A percentile compares a stretch with the other conserved stretches of the same genome.
These are phyloP conservation scores for Funneliformis caledonium DNA, from an alignment of 371 early-diverging fungal genomes.

Conservation along the genomic window DNA sequence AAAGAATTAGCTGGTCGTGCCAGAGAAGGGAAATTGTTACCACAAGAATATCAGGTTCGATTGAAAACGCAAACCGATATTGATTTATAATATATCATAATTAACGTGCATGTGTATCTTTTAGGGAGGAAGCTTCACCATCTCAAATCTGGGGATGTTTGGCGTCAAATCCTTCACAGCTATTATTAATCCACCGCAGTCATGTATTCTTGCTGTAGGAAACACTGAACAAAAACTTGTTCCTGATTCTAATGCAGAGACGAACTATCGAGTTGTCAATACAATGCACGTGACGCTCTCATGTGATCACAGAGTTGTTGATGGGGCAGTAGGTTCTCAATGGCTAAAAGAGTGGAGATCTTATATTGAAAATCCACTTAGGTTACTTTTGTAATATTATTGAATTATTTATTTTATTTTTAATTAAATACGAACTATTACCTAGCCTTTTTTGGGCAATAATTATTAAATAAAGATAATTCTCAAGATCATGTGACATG, in stretches of 20 bases:
- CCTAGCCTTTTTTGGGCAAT: too few relatives aligned
- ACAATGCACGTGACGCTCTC: slow-evolving; percentile 90
- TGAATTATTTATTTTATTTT: too few relatives aligned
- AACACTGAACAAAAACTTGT: slow-evolving; percentile 83
- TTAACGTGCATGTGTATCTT: neutral
- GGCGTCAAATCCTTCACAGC: slow-evolving; percentile 94
- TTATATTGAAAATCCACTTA: slow-evolving; percentile 96
- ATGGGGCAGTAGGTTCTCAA: slow-evolving; percentile 94
- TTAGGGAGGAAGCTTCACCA: slow-evolving; percentile 93
- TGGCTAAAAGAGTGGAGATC: slow-evolving; percentile 91
- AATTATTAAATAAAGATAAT: too few relatives aligned
- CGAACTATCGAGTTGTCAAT: slow-evolving; percentile 67
- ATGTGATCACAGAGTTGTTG: slow-evolving; percentile 96
- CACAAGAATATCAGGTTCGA: slow-evolving; percentile 91
- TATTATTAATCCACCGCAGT: slow-evolving; percentile 97
- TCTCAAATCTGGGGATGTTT: slow-evolving; percentile 98
- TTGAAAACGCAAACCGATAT: neutral
- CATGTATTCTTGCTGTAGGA: slow-evolving; percentile 95
- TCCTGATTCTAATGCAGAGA: slow-evolving; percentile 60
- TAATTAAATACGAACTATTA: too few relatives aligned
- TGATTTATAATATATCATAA: neutral
- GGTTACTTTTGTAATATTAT: slow-evolving; percentile 81
- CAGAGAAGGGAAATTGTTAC: slow-evolving; percentile 86
- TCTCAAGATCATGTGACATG: neutral
- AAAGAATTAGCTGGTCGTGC: slow-evolving; percentile 89